Conservation (phyloP, 1,139 yeast species). For the Saccharomycopsis hybrid region DNA sequence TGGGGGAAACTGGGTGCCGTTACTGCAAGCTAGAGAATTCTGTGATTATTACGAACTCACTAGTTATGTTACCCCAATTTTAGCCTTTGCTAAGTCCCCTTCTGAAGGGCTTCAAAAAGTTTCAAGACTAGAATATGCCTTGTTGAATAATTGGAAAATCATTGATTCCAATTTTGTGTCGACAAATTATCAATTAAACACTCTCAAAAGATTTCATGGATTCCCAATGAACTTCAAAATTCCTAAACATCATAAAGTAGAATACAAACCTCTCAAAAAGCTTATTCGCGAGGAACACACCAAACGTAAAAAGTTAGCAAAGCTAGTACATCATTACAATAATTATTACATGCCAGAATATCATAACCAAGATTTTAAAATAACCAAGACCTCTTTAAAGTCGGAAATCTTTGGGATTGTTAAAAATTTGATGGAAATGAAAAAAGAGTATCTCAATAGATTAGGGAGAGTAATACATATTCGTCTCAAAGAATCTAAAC, state of each 20-base stretch:
- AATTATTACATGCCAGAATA: background rate
- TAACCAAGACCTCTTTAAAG: background rate
- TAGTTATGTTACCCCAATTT: background rate
- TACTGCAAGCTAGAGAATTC: conserved; percentile 5
- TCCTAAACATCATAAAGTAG: conserved; percentile 4
- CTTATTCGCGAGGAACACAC: background rate
- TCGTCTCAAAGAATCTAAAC: conserved; percentile 5
- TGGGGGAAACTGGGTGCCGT: conserved; percentile 18
- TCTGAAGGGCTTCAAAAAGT: background rate
- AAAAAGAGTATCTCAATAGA: background rate
- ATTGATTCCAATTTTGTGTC: conserved; percentile 1
- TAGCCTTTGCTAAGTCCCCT: background rate
- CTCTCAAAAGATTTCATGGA: conserved; percentile 3
- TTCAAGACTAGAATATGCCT: background rate
- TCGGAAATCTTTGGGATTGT: background rate
- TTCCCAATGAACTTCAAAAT: conserved; percentile 8
- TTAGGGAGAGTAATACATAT: conserved; percentile 7
- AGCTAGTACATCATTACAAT: background rate
- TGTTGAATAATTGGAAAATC: conserved; percentile 3
- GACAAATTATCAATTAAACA: background rate
- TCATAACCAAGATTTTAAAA: background rate
- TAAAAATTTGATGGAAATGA: conserved; percentile 1
- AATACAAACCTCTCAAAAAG: background rate
- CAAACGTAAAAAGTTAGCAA: background rate
- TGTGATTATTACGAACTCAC: background rate